A percentile compares a stretch with the other conserved stretches of the same genome.
These are phyloP conservation scores for Corylus americana DNA, from an alignment of 306 rosid species.

Conservation along the genomic window DNA sequence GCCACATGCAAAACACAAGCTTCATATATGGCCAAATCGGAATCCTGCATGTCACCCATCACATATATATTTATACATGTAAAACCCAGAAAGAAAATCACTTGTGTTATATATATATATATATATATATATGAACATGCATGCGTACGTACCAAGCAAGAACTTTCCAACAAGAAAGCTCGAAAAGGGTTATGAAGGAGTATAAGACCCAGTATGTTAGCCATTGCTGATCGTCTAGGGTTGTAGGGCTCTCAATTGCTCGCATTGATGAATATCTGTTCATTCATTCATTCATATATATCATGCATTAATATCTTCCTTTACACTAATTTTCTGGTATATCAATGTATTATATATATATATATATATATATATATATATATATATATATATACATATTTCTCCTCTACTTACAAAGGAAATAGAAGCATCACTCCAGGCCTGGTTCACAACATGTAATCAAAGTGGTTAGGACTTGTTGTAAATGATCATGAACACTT, in stretches of 20 bases:
- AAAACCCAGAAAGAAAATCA: not conserved
- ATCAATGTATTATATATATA: not conserved
- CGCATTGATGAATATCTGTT: constrained; percentile 77
- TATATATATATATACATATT: not conserved
- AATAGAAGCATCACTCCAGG: constrained; percentile 86
- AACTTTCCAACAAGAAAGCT: constrained; percentile 66
- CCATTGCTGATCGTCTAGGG: constrained; percentile 93
- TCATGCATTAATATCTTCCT: not conserved
- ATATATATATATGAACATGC: not conserved
- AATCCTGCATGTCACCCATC: constrained; percentile 41
- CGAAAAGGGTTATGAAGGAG: constrained; percentile 75
- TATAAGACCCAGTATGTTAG: constrained; percentile 89
- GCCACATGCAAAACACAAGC: constrained; percentile 76
- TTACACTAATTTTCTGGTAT: too few relatives aligned
- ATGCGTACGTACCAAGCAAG: constrained; percentile 58
- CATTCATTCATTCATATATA: not conserved
- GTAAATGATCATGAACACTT: not conserved
- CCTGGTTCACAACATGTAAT: constrained; percentile 46
- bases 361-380: not conserved
- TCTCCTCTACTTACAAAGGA: constrained; percentile 71
- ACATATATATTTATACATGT: not conserved
- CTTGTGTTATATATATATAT: too few relatives aligned
- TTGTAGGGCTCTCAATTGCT: constrained; percentile 90
- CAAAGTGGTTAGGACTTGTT: constrained; percentile 10
- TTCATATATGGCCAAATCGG: constrained; percentile 85